Evolutionary conservation across 1,284 basidiomycete species (phyloP).

Genomic region (Trichosporon sp.): DNA sequence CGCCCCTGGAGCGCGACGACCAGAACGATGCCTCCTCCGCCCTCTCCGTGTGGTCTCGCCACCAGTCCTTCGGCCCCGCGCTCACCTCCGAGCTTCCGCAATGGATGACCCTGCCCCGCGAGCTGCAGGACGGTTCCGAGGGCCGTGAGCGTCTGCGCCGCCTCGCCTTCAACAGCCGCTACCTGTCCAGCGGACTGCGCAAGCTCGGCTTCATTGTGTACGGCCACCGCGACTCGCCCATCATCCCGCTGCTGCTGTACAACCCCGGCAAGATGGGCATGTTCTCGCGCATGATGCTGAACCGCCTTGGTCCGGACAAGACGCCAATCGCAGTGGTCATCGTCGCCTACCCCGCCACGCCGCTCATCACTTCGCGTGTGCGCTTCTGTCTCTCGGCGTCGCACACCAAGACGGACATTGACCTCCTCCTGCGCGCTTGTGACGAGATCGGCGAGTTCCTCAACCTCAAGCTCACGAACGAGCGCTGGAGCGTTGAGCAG

Average conservation of each 20-base stretch:
- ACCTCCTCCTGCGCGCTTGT: constrained; percentile 75
- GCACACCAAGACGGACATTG: constrained; percentile 96
- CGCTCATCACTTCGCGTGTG: constrained; percentile 81
- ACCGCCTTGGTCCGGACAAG: constrained; percentile 57
- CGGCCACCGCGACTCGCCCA: constrained; percentile 83
- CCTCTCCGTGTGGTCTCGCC: constrained; percentile 42
- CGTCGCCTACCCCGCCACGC: constrained; percentile 80
- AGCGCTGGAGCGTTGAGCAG: constrained; percentile 76
- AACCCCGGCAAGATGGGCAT: constrained; percentile 87
- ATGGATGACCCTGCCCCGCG: constrained; percentile 66
- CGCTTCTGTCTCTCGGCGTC: constrained; percentile 91
- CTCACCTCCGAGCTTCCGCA: constrained; percentile 58
- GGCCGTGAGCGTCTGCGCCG: constrained; percentile 75
- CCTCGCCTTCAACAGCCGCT: constrained; percentile 91
- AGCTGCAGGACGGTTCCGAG: constrained; percentile 72
- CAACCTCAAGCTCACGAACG: constrained; percentile 67
- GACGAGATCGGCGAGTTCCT: constrained; percentile 87
- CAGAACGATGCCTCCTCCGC: constrained; percentile 42
- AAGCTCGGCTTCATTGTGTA: constrained; percentile 98
- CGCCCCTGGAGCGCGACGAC: constrained; percentile 27
- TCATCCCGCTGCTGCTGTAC: constrained; percentile 89
- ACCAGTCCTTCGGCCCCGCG: constrained; percentile 56
- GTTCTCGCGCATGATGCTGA: constrained; percentile 83
- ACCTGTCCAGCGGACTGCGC: constrained; percentile 77
- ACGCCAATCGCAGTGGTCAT: constrained; percentile 75